Base-by-base conservation (phyloP, 1,139 yeast genomes). In the Yamadazyma sp. region DNA sequence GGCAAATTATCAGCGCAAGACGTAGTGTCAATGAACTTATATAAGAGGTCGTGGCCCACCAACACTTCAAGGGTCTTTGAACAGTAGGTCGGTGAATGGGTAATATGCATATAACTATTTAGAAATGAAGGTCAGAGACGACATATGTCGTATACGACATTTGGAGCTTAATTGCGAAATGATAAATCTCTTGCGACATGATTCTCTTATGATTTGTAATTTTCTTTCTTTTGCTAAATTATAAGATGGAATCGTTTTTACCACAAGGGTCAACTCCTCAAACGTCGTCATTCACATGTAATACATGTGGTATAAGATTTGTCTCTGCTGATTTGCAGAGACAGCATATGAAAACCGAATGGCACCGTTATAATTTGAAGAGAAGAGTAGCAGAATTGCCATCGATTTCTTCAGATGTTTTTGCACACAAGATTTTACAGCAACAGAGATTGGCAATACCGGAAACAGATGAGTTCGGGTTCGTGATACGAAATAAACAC, bases 11-110 rank as follows among this genome's bases (percentile, higher is more conserved):
- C 87, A 35, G 87, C 97, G 0, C 97, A 91, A 65, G 98, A 94
- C 62, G 83, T 88, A 11, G 82, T 92, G 33, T 97, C 91, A 24
- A 88, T 94, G 98, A 83, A 96, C 33, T 66, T 94, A 53, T 92
- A 86, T 69, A 91, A 87, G 67, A 81, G 98, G 56, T 83, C 85
- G 44, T 94, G 97, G 97, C 97, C 98, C 29, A n/a, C n/a, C n/a
- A 75, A 65, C 42, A 54, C 61, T 33, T 69, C 77, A 8, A 47
- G 53, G 17, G 45, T 55, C 47, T 69, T 69, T 66, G 50, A 54
- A 26, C 58, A 55, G 26, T 58, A 18, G n/a, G n/a, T n/a, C n/a
- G n/a, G n/a, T n/a, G n/a, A n/a, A 30, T 17, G 17, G 22, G 24
- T 30, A 30, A 10, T n/a, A 29, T 29, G 48, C 40, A 32, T 32